These are phyloP conservation scores for Arxiozyma slooffiae DNA, from an alignment of 1,139 yeast species.

Conservation along the genomic window DNA sequence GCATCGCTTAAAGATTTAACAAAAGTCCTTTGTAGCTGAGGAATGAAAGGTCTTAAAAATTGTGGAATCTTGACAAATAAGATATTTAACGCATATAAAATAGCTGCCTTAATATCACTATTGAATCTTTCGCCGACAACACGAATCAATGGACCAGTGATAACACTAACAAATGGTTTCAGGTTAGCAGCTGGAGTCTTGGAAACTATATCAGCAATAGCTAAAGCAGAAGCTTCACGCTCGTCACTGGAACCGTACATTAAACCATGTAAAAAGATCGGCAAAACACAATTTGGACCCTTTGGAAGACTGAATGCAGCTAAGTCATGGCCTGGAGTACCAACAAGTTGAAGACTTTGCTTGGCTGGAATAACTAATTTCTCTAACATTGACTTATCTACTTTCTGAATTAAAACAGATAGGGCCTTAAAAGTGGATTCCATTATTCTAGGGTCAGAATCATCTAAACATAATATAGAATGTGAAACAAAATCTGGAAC, in stretches of 20 bases:
- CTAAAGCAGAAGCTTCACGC: conserved; percentile 78
- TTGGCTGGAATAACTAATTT: conserved; percentile 68
- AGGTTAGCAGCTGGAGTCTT: conserved; percentile 75
- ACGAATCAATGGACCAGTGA: conserved; percentile 96
- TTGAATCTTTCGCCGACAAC: conserved; percentile 93
- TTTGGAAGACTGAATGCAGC: conserved; percentile 69
- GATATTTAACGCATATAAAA: conserved; percentile 70
- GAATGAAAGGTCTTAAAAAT: conserved; percentile 88
- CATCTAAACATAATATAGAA: conserved; percentile 66
- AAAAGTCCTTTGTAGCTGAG: conserved; percentile 94
- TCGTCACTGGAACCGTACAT: conserved; percentile 86
- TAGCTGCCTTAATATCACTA: conserved; percentile 86
- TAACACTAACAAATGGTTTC: conserved; percentile 82
- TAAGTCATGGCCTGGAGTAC: conserved; percentile 49
- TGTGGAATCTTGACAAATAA: conserved; percentile 78
- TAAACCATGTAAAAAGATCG: conserved; percentile 87
- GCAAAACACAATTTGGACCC: conserved; percentile 83
- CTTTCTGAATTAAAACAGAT: conserved; percentile 55
- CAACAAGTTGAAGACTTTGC: conserved; percentile 61
- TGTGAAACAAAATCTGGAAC: conserved; percentile 66
- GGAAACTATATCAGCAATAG: conserved; percentile 78
- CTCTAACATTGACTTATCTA: conserved; percentile 67
- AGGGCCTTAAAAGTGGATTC: conserved; percentile 61
- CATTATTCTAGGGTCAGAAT: conserved; percentile 54
- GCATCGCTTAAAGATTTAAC: conserved; percentile 83